A percentile compares a stretch with the other conserved stretches of the same genome.
Evolutionary conservation across 2,329 filamentous ascomycete species (phyloP).

Genomic region (Xenoacremonium recifei): DNA sequence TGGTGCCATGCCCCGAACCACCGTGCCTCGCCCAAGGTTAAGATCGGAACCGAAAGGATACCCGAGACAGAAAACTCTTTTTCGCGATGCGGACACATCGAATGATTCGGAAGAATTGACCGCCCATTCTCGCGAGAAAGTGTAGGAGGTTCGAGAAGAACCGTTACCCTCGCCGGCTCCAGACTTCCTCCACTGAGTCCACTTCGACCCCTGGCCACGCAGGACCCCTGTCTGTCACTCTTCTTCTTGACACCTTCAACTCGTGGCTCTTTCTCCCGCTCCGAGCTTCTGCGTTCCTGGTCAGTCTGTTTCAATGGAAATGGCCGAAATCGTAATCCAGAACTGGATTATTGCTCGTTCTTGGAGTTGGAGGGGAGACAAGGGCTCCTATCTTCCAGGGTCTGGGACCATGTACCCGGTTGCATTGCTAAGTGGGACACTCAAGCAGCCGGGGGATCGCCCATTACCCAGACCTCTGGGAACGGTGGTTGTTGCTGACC

Average conservation of each 20-base stretch:
- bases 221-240: constrained; percentile 23
- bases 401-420: constrained; percentile 18
- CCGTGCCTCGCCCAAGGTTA: constrained; percentile 5
- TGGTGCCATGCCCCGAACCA: constrained; percentile 11
- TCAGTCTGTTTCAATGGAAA: neutral
- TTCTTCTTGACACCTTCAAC: constrained; percentile 4
- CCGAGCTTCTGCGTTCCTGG: constrained; percentile 3
- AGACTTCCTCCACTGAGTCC: constrained; percentile 17
- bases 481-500: constrained; percentile 7
- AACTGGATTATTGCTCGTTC: neutral
- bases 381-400: constrained; percentile 11
- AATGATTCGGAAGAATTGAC: constrained; percentile 13
- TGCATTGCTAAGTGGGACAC: constrained; percentile 11
- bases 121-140: constrained; percentile 13
- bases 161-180: constrained; percentile 13
- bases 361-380: constrained; percentile 10
- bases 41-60: constrained; percentile 5
- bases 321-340: neutral
- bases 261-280: constrained; percentile 6
- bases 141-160: constrained; percentile 7
- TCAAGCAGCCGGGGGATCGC: constrained; percentile 20
- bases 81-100: constrained; percentile 10
- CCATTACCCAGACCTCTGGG: constrained; percentile 18
- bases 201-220: constrained; percentile 19
- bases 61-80: constrained; percentile 7